These are phyloP conservation scores for Betula pendula DNA, from an alignment of 306 rosid species.

Conservation along the genomic window DNA sequence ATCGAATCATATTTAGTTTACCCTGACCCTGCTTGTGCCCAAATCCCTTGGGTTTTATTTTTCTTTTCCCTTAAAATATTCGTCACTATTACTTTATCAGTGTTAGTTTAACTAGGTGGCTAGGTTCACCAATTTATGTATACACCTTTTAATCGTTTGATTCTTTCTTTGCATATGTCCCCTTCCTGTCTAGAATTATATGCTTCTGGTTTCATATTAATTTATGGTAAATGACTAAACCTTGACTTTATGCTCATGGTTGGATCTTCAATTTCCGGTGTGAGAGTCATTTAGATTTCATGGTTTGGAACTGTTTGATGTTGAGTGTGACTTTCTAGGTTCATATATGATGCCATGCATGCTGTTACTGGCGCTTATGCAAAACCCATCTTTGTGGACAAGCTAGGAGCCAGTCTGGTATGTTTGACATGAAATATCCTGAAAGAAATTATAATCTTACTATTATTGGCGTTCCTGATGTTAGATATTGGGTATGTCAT, in stretches of 20 bases:
- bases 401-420: conserved; percentile 82
- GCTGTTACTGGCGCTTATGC: conserved; percentile 99
- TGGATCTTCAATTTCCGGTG: conserved; percentile 12
- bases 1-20: not conserved
- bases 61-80: not conserved
- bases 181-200: not conserved
- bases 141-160: not conserved
- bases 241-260: conserved; percentile 8
- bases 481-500: conserved; percentile 34
- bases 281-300: conserved; percentile 5
- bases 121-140: not conserved
- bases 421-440: conserved; percentile 22
- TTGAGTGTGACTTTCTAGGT: conserved; percentile 47
- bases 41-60: conserved; percentile 9
- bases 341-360: conserved; percentile 93
- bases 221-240: conserved; percentile 1
- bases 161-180: not conserved
- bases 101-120: not conserved
- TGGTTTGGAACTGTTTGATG: conserved; percentile 22
- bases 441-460: conserved; percentile 3
- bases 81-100: not conserved
- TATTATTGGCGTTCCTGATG: conserved; percentile 29
- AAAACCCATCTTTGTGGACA: conserved; percentile 89
- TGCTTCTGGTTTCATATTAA: not conserved
- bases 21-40: conserved; percentile 4